Base-by-base conservation (phyloP, 495 filamentous ascomycete species). In the Neurospora sp. region DNA sequence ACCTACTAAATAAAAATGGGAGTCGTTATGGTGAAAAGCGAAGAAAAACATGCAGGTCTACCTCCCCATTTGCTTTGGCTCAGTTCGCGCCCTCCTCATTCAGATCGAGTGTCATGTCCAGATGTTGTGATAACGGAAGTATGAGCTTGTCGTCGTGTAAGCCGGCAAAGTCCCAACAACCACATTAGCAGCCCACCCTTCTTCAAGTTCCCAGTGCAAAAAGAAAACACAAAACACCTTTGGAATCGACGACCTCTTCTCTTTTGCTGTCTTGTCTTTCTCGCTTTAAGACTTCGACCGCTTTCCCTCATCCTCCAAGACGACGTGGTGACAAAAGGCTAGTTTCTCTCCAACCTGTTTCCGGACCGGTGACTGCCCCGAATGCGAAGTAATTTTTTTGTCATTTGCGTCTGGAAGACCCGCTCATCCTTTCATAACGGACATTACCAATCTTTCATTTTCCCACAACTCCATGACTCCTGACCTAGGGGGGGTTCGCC, bases 401-500 rank as follows among this genome's bases (percentile, higher is more conserved):
- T 75, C 73, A 71, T 78, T 70, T 76, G 73, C 72, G 73, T 73
- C 41, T 77, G 72, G 69, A 69, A 76, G 72, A 75, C 75, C 72
- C 69, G 61, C 59, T 73, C 71, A 73, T 70, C 77, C 76, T 75
- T 77, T 80, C 76, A 72, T 78, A 76, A 79, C 78, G 75, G 77
- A 74, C 77, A 79, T 79, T 75, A 77, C 72, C 74, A 75, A 75
- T 75, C 74, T 72, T 65, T 35, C 18, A 74, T 73, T 71, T 45
- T 65, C 69, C 41, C 44, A 71, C 68, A 68, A 40, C 71, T 18
- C 59, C 44, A 39, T 69, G 16, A 39, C 6, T 61, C 73, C 53
- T 68, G 68, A 70, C 72, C 72, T 31, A 65, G 74, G 68, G 31
- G 69, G n/a, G 45, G 27, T 61, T 20, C 53, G 53, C 53, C 53